A percentile compares a stretch with the other conserved stretches of the same genome.
These are phyloP conservation scores for Fusarium illudens DNA, from an alignment of 2,329 filamentous ascomycete species.

Conservation along the genomic window DNA sequence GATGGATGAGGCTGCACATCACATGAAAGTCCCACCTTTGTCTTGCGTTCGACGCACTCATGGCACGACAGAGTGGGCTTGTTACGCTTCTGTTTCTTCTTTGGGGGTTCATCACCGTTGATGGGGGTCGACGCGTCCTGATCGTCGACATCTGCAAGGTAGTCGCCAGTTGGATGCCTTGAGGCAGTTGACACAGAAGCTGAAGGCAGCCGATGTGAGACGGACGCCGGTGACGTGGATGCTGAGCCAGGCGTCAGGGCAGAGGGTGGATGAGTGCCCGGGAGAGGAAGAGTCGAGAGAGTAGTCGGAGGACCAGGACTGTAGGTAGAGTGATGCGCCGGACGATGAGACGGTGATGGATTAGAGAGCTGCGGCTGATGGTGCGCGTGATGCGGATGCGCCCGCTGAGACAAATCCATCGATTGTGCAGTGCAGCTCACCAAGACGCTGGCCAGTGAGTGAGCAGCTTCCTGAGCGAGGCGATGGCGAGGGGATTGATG, in stretches of 20 bases:
- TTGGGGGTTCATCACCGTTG: slow-evolving; percentile 53
- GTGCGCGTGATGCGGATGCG: slow-evolving; percentile 38
- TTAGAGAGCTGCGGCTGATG: slow-evolving; percentile 32
- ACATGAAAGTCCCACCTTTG: slow-evolving; percentile 63
- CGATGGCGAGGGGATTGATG: slow-evolving; percentile 17
- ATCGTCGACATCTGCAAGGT: slow-evolving; percentile 32
- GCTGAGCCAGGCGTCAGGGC: slow-evolving; percentile 42
- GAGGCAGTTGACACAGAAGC: slow-evolving; percentile 29
- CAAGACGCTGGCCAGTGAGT: slow-evolving; percentile 13
- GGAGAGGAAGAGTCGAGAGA: slow-evolving; percentile 26
- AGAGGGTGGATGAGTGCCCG: slow-evolving; percentile 29
- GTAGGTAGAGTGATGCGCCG: slow-evolving; percentile 32
- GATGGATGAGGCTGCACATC: slow-evolving; percentile 12
- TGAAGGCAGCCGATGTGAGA: slow-evolving; percentile 38
- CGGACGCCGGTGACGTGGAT: slow-evolving; percentile 41
- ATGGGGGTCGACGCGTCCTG: slow-evolving; percentile 31
- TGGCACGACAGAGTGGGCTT: slow-evolving; percentile 83
- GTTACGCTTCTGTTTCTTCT: slow-evolving; percentile 83
- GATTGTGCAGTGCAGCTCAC: slow-evolving; percentile 20
- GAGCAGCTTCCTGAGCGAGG: slow-evolving; percentile 7
- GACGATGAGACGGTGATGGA: slow-evolving; percentile 29
- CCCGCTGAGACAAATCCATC: slow-evolving; percentile 43
- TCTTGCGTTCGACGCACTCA: slow-evolving; percentile 84
- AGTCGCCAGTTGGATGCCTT: slow-evolving; percentile 30
- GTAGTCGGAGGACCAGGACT: slow-evolving; percentile 23